These are phyloP conservation scores for Solanum hybrid DNA, from an alignment of 305 asterid species.

Conservation along the genomic window DNA sequence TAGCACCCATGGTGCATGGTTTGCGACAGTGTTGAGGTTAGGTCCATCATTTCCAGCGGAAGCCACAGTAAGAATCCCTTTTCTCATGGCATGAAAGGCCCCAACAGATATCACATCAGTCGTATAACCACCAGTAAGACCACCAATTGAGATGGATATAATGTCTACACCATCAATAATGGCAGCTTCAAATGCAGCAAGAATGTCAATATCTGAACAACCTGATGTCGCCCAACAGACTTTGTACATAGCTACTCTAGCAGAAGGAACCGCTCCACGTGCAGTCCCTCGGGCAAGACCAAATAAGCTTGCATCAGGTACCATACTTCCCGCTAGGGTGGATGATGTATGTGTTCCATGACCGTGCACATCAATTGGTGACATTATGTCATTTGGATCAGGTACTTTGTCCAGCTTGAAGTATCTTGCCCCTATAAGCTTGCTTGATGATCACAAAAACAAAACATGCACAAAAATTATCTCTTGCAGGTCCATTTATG, in stretches of 20 bases:
- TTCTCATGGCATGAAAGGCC: constrained; percentile 70
- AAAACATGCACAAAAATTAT: background rate
- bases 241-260: constrained; percentile 78
- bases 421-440: constrained; percentile 82
- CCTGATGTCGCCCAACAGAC: constrained; percentile 66
- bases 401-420: constrained; percentile 59
- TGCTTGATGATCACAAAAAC: constrained; percentile 32
- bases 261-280: constrained; percentile 84
- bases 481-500: background rate
- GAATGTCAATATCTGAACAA: constrained; percentile 80
- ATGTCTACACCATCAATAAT: constrained; percentile 83
- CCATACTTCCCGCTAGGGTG: constrained; percentile 59
- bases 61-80: constrained; percentile 74
- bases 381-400: constrained; percentile 50
- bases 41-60: constrained; percentile 92
- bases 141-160: constrained; percentile 82
- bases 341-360: constrained; percentile 99
- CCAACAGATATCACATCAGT: constrained; percentile 68
- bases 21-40: constrained; percentile 32
- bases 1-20: constrained; percentile 86
- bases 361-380: constrained; percentile 73
- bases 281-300: constrained; percentile 82
- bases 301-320: constrained; percentile 50
- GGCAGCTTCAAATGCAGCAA: constrained; percentile 92
- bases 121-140: constrained; percentile 40